Evolutionary conservation across 2,329 filamentous ascomycete genomes (phyloP).

Genomic region (Aspergillus ochraceoroseus): DNA sequence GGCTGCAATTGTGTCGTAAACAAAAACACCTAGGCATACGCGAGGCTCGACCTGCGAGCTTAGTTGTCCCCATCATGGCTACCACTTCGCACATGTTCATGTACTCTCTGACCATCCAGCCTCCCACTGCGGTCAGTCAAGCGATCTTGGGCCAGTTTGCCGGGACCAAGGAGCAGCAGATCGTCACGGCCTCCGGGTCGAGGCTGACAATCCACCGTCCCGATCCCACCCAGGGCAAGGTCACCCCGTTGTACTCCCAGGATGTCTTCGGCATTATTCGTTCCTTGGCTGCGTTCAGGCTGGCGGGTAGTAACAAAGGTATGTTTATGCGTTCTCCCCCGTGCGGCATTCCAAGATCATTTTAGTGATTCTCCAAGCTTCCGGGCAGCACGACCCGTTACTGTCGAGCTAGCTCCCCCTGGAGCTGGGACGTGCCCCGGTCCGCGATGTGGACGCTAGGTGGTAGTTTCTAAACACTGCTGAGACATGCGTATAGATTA

Average conservation of each 20-base stretch:
- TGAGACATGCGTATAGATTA: constrained; percentile 64
- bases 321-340: constrained; percentile 43
- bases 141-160: constrained; percentile 93
- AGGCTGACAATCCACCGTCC: constrained; percentile 82
- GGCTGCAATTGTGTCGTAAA: constrained; percentile 30
- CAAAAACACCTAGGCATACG: constrained; percentile 10
- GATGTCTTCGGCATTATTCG: constrained; percentile 96
- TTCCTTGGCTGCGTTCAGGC: constrained; percentile 77
- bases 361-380: constrained; percentile 67
- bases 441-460: constrained; percentile 32
- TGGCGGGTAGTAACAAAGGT: constrained; percentile 96
- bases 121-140: constrained; percentile 81
- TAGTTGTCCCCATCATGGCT: constrained; percentile 63
- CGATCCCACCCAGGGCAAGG: constrained; percentile 77
- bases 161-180: constrained; percentile 95
- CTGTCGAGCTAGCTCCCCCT: constrained; percentile 28
- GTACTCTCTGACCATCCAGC: constrained; percentile 94
- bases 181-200: constrained; percentile 87
- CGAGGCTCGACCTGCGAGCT: constrained; percentile 18
- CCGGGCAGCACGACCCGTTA: constrained; percentile 49
- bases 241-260: constrained; percentile 80
- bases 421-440: constrained; percentile 34
- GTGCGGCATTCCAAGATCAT: constrained; percentile 45
- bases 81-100: constrained; percentile 98
- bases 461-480: constrained; percentile 33